phyloP scores from a whole-genome alignment of 2,329 filamentous ascomycete species.

The Cordyceps militaris region DNA sequence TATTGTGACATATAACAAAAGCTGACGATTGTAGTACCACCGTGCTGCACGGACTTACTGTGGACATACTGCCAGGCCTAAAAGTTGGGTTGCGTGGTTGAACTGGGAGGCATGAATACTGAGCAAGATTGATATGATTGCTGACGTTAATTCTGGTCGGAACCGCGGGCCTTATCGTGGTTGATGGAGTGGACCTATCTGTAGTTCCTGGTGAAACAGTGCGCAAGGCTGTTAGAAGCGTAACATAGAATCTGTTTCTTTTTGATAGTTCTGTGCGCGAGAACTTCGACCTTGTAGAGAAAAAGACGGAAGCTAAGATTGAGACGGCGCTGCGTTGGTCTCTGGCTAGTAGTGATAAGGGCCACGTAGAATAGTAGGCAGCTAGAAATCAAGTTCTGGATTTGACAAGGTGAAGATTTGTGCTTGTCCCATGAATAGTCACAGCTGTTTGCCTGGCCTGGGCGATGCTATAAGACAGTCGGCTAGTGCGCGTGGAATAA shows the following conservation, averaged over 20 bases:
- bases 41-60: background rate
- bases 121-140: background rate
- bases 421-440: constrained; percentile 3
- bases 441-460: constrained; percentile 1
- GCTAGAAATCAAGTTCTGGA: background rate
- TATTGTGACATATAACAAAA: background rate
- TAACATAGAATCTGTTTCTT: constrained; percentile 4
- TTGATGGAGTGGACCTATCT: background rate
- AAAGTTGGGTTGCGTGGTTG: constrained; percentile 3
- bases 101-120: background rate
- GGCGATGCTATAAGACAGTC: constrained; percentile 2
- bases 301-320: background rate
- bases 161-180: background rate
- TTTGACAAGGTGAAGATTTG: background rate
- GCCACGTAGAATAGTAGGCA: background rate
- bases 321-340: background rate
- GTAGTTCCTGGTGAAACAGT: background rate
- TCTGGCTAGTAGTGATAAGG: background rate
- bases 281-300: background rate
- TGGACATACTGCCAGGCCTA: background rate
- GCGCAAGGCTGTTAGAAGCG: background rate
- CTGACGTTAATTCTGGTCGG: constrained; percentile 6
- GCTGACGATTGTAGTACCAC: background rate
- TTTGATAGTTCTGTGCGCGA: constrained; percentile 1
- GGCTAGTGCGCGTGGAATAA: constrained; percentile 1